A percentile compares a stretch with the other conserved stretches of the same genome.
phyloP scores from a whole-genome alignment of 2,329 filamentous ascomycete species.

The Fusarium sp. region DNA sequence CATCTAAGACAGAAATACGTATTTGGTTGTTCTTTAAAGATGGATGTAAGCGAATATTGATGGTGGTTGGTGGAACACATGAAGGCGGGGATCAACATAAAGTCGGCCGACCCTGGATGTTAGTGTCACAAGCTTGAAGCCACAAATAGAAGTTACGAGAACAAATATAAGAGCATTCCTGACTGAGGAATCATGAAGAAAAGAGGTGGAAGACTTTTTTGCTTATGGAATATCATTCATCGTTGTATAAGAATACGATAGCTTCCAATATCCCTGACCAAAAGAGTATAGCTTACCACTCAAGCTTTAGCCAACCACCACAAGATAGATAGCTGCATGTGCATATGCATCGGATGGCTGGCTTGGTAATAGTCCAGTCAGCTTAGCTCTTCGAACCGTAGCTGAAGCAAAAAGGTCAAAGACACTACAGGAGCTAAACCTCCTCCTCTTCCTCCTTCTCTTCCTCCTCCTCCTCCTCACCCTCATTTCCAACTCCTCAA shows the following conservation, averaged over 20 bases:
- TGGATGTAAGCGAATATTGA: not conserved
- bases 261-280: not conserved
- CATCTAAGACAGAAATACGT: not conserved
- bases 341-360: not conserved
- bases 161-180: not conserved
- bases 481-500: not conserved
- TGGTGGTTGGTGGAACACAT: constrained; percentile 20
- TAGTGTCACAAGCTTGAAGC: constrained; percentile 20
- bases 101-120: constrained; percentile 30
- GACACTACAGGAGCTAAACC: not conserved
- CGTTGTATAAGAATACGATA: not conserved
- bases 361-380: constrained; percentile 43
- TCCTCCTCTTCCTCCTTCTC: constrained; percentile 3
- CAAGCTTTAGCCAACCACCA: constrained; percentile 9
- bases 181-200: not conserved
- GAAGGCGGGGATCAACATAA: constrained; percentile 13
- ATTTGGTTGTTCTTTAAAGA: not conserved
- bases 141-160: not conserved
- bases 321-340: constrained; percentile 16
- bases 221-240: not conserved
- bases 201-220: not conserved
- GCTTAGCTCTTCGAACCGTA: constrained; percentile 35
- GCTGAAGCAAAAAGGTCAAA: constrained; percentile 13
- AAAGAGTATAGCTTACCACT: not conserved
- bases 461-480: not conserved